phyloP scores from a whole-genome alignment of 805 yeast genomes.

The Kazachstania africana region DNA sequence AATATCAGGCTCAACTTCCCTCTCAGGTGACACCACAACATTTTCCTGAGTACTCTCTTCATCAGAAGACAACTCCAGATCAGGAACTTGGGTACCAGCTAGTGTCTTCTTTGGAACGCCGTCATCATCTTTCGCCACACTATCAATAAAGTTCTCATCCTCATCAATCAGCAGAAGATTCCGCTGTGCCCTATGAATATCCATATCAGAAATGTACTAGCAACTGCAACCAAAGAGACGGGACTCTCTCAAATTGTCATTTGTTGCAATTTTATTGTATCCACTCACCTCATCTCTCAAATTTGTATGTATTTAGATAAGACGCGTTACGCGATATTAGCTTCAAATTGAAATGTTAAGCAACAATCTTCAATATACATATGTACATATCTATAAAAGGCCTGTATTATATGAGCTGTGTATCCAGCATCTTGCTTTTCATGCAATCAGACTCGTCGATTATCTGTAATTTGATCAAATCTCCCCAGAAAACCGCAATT shows the following conservation, averaged over 20 bases:
- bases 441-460: slow-evolving; percentile 19
- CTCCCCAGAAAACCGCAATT: slow-evolving; percentile 61
- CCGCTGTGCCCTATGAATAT: slow-evolving; percentile 16
- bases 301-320: too few species aligned
- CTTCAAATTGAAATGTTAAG: too few species aligned
- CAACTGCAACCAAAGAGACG: too few species aligned
- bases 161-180: slow-evolving; percentile 13
- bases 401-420: too few species aligned
- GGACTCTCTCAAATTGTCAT: too few species aligned
- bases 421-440: too few species aligned
- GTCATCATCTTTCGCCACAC: slow-evolving; percentile 1
- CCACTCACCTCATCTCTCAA: too few species aligned
- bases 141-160: slow-evolving; percentile 2
- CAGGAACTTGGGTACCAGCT: slow-evolving; percentile 8
- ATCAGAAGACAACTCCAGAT: slow-evolving; percentile 2
- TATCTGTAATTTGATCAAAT: slow-evolving; percentile 50
- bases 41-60: slow-evolving; percentile 2
- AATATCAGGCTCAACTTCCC: slow-evolving; percentile 2
- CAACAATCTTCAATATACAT: too few species aligned
- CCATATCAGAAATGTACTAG: slow-evolving; percentile 13
- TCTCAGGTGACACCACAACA: neutral
- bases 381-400: too few species aligned
- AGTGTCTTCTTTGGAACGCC: neutral
- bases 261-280: too few species aligned
- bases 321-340: too few species aligned